Percentiles rank a stretch among this genome's conserved stretches.
Evolutionary conservation across 495 filamentous ascomycete genomes (phyloP).

Genomic region (Penicillium argentinense): DNA sequence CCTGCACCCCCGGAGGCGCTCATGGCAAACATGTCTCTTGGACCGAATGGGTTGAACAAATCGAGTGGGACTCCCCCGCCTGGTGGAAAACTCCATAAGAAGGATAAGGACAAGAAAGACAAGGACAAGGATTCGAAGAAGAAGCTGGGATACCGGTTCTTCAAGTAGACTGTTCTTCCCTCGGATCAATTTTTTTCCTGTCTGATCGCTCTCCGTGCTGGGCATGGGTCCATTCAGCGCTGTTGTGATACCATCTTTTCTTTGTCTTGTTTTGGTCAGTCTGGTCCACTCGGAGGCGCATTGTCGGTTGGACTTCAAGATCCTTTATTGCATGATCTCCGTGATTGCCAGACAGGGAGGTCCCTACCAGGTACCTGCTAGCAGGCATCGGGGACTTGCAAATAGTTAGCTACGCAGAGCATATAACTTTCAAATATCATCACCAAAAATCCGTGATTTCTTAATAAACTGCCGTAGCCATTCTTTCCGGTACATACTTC

Average conservation of each 20-base stretch:
- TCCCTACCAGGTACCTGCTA: too few species aligned
- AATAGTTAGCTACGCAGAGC: too few species aligned
- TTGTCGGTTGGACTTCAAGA: conserved; percentile 6
- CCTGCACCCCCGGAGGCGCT: conserved; percentile 54
- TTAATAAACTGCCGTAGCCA: too few species aligned
- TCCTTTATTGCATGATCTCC: too few species aligned
- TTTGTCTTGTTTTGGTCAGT: conserved; percentile 13
- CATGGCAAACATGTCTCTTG: conserved; percentile 60
- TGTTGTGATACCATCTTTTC: conserved; percentile 41
- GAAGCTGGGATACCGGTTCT: conserved; percentile 79
- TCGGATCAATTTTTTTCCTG: not conserved
- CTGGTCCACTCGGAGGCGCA: conserved; percentile 21
- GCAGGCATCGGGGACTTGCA: too few species aligned
- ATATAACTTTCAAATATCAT: too few species aligned
- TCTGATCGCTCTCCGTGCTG: conserved; percentile 5
- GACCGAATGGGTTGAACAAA: conserved; percentile 40
- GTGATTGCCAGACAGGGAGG: too few species aligned
- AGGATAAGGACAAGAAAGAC: conserved; percentile 38
- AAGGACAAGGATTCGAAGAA: conserved; percentile 64
- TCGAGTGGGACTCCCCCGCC: conserved; percentile 29
- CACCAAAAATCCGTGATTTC: too few species aligned
- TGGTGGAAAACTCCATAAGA: conserved; percentile 30
- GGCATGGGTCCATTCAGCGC: conserved; percentile 26
- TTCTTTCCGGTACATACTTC: too few species aligned
- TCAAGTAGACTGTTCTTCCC: conserved; percentile 48